phyloP scores from a whole-genome alignment of 2,329 filamentous ascomycete genomes.

The Ceratocystis papillata region DNA sequence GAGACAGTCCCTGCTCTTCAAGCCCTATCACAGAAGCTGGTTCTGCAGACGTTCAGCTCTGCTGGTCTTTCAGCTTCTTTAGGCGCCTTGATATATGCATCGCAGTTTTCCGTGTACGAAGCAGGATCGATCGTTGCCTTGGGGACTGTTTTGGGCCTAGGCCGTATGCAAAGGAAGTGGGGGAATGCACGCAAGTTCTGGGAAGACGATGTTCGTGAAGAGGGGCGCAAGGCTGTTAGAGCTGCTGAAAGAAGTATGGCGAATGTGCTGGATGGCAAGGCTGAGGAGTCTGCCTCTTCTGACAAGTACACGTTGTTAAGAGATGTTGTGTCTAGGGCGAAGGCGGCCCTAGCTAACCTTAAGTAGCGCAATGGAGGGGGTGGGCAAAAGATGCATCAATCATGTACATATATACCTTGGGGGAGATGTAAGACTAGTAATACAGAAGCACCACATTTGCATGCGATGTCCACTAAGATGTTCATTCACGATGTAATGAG shows the following conservation, averaged over 20 bases:
- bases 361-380: not conserved
- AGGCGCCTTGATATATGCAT: slow-evolving; percentile 47
- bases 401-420: slow-evolving; percentile 13
- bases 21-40: slow-evolving; percentile 59
- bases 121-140: slow-evolving; percentile 51
- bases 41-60: slow-evolving; percentile 64
- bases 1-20: slow-evolving; percentile 61
- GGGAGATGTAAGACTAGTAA: slow-evolving; percentile 14
- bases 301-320: not conserved
- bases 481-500: not conserved
- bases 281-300: slow-evolving; percentile 23
- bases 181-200: slow-evolving; percentile 49
- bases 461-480: not conserved
- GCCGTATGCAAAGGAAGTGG: slow-evolving; percentile 52
- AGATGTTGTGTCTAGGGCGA: slow-evolving; percentile 38
- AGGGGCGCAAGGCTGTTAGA: slow-evolving; percentile 52
- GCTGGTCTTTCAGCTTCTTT: slow-evolving; percentile 51
- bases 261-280: slow-evolving; percentile 35
- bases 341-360: slow-evolving; percentile 35
- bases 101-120: slow-evolving; percentile 48
- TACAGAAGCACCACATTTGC: not conserved
- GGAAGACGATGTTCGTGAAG: slow-evolving; percentile 57
- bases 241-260: slow-evolving; percentile 45
- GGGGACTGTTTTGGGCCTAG: slow-evolving; percentile 49
- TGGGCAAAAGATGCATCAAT: not conserved